These are phyloP conservation scores for Chloropicon primus DNA, from an alignment of 139 green algal species.

Conservation along the genomic window DNA sequence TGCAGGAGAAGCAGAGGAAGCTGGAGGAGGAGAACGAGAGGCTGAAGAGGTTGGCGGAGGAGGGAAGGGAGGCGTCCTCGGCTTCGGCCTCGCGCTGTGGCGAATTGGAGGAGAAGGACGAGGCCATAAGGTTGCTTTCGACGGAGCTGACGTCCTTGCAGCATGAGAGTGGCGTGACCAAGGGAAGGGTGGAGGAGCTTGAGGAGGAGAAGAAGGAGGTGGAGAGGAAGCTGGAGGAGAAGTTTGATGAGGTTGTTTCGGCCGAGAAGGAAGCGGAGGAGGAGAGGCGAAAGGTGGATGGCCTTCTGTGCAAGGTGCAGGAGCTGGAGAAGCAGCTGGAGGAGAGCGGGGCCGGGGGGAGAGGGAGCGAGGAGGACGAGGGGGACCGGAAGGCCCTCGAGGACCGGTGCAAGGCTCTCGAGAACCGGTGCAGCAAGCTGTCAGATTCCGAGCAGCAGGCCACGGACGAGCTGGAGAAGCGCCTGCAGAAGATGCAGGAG, in stretches of 20 bases:
- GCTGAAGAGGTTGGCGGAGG: background rate
- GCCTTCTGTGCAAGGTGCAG: background rate
- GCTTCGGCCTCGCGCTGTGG: no score
- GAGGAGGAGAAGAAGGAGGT: no score
- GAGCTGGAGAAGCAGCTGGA: background rate
- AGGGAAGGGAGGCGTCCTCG: background rate
- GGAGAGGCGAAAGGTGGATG: background rate
- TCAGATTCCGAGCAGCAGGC: background rate
- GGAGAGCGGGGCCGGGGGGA: no score
- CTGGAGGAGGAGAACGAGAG: background rate
- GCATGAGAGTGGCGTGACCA: background rate
- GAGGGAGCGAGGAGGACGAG: background rate
- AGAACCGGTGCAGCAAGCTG: background rate
- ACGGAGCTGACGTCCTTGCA: background rate
- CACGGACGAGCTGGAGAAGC: background rate
- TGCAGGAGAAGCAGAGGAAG: background rate
- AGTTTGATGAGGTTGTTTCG: background rate
- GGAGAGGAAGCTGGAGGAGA: background rate
- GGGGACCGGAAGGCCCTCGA: background rate
- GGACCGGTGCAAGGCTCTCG: background rate
- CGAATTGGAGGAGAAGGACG: background rate
- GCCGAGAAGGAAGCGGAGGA: background rate
- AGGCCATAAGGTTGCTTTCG: background rate
- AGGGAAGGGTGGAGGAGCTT: no score
- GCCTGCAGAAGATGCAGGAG: background rate